These are phyloP conservation scores for Phytopythium mirpurense DNA, from an alignment of 352 stramenopile species.

Conservation along the genomic window DNA sequence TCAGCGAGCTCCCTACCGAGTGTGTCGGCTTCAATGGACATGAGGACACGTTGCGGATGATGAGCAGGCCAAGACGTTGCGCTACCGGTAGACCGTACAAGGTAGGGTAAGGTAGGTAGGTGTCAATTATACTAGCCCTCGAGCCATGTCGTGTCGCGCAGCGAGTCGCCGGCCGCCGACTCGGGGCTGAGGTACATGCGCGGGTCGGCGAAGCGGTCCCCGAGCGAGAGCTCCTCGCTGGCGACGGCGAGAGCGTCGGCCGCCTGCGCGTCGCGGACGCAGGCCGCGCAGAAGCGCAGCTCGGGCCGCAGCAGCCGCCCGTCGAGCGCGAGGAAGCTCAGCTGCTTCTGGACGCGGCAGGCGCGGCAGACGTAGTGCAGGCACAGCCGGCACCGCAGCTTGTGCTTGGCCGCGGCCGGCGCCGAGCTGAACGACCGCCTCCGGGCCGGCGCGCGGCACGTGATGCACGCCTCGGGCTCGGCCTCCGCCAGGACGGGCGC, in stretches of 20 bases:
- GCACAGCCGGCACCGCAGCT: slow-evolving; percentile 25
- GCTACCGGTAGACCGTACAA: too few relatives aligned
- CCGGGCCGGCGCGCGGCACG: slow-evolving; percentile 6
- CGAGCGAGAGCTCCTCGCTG: slow-evolving; percentile 15
- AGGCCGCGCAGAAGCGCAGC: slow-evolving; percentile 21
- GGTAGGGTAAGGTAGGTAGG: too few relatives aligned
- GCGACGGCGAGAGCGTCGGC: slow-evolving; percentile 19
- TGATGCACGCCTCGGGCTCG: slow-evolving; percentile 17
- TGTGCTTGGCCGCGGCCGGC: slow-evolving; percentile 6
- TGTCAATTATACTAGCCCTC: background rate
- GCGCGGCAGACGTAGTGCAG: slow-evolving; percentile 25
- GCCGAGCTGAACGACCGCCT: background rate
- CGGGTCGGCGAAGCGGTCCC: slow-evolving; percentile 11
- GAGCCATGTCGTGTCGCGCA: background rate
- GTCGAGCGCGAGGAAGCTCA: slow-evolving; percentile 21
- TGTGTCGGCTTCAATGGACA: too few relatives aligned
- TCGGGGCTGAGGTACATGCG: slow-evolving; percentile 6
- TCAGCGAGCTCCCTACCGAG: too few relatives aligned
- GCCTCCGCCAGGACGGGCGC: slow-evolving; percentile 9
- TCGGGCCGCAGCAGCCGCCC: slow-evolving; percentile 15
- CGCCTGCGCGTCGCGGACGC: slow-evolving; percentile 14
- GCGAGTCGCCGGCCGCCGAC: background rate
- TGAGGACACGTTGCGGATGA: too few relatives aligned
- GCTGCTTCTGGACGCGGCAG: slow-evolving; percentile 19
- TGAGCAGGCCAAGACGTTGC: too few relatives aligned